Base-by-base conservation (phyloP, 768 basidiomycete species). In the Boletus vinaceobasis region DNA sequence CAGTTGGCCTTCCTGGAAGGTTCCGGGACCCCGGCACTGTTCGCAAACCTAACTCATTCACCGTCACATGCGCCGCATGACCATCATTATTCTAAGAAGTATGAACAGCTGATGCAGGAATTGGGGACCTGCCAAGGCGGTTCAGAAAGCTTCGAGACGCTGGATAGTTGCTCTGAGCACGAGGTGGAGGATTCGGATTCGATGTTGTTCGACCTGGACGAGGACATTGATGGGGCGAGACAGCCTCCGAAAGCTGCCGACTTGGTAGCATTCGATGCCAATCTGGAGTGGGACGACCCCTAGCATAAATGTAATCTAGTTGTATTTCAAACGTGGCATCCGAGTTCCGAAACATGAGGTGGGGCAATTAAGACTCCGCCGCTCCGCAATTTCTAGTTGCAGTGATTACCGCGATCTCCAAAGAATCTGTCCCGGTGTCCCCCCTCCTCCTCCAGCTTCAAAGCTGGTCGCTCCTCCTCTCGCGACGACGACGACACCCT, bases 331-430 rank as follows among this genome's bases (percentile, higher is more conserved):
- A 68, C 62, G 37, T 38, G 58, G 37, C 43, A 48, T 66, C 65
- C 64, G 65, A 64, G 50, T 55, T 67, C 58, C 68, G 66, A 68
- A 58, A 70, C 69, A 69, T 69, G 64, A 71, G 65, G 65, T 32
- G 21, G 7, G 1, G 7, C 5, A 19, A 57, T 69, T 67, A 0
- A 63, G 42, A 60, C 60, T 62, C 69, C 66, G 69, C 23, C 43
- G 47, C 68, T 68, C 69, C 70, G 68, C 65, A 35, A 43, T 48
- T 48, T 60, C 44, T 55, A 58, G 38, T 48, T 46, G 49, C 36
- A 52, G 27, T 57, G 60, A 70, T 63, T 57, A 51, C 61, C 35
- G 40, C 46, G 50, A 55, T 55, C 50, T 35, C 53, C 38, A 64
- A 47, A 68, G 57, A 53, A 39, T 45, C 47, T 37, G 50, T 36